These are phyloP conservation scores for Leccinum variabile DNA, from an alignment of 1,284 basidiomycete genomes.

Conservation along the genomic window DNA sequence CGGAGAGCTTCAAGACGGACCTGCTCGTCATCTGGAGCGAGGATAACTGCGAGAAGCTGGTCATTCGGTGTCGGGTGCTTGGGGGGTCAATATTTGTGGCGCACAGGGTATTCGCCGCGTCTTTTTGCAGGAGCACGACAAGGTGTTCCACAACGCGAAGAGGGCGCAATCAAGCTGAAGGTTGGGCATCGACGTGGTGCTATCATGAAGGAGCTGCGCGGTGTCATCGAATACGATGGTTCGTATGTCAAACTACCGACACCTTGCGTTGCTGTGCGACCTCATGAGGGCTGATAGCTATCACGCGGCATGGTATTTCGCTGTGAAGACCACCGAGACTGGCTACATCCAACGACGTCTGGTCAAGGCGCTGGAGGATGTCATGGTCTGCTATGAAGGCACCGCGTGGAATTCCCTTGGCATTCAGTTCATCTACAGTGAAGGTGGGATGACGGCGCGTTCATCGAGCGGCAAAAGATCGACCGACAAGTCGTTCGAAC, in stretches of 20 bases:
- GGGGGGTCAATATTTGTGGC: conserved; percentile 93
- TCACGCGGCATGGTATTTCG: conserved; percentile 32
- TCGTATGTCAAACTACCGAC: conserved; percentile 99
- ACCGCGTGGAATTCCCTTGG: conserved; percentile 97
- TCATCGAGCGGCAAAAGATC: conserved; percentile 93
- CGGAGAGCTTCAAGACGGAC: conserved; percentile 94
- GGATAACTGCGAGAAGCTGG: conserved; percentile 97
- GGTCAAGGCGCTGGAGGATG: conserved; percentile 97
- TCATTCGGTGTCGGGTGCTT: conserved; percentile 95
- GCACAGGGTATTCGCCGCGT: conserved; percentile 91
- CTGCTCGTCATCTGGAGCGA: conserved; percentile 99
- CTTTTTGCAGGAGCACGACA: conserved; percentile 90
- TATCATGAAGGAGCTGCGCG: conserved; percentile 89
- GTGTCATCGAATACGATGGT: conserved; percentile 98
- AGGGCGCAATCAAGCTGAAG: conserved; percentile 65
- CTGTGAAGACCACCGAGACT: conserved; percentile 99
- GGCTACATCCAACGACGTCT: conserved; percentile 98
- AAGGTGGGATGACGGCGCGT: conserved; percentile 98
- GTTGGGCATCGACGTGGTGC: conserved; percentile 95
- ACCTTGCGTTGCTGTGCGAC: conserved; percentile 93
- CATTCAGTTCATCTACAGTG: conserved; percentile 96
- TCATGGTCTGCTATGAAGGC: conserved; percentile 97
- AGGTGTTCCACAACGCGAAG: conserved; percentile 62
- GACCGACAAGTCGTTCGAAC: conserved; percentile 87
- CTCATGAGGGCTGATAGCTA: conserved; percentile 67